These are phyloP conservation scores for Aureobasidium lini DNA, from an alignment of 2,329 filamentous ascomycete genomes.

Conservation along the genomic window DNA sequence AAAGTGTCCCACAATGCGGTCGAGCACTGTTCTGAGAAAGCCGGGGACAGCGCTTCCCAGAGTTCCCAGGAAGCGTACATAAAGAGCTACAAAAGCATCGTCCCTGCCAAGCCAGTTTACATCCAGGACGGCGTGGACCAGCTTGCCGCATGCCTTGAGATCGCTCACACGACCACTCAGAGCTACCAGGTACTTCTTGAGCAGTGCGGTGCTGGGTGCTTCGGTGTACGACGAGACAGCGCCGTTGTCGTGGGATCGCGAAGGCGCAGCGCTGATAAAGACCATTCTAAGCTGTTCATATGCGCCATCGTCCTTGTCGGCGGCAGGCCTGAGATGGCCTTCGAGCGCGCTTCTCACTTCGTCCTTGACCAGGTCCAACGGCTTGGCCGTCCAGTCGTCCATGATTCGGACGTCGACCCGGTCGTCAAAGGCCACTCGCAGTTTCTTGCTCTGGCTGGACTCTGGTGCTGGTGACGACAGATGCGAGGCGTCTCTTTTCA, in stretches of 20 bases:
- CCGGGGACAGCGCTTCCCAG: slow-evolving; percentile 76
- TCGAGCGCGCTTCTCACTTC: slow-evolving; percentile 49
- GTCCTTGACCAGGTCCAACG: slow-evolving; percentile 50
- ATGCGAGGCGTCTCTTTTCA: slow-evolving; percentile 31
- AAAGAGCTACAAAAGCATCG: slow-evolving; percentile 50
- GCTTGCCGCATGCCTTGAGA: slow-evolving; percentile 49
- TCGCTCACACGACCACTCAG: slow-evolving; percentile 49
- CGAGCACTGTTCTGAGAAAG: slow-evolving; percentile 66
- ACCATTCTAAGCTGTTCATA: slow-evolving; percentile 51
- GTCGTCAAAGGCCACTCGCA: slow-evolving; percentile 42
- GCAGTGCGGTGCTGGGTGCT: slow-evolving; percentile 43
- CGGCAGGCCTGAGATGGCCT: slow-evolving; percentile 28
- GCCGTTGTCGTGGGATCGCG: slow-evolving; percentile 20
- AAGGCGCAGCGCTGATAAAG: slow-evolving; percentile 41
- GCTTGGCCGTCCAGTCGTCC: slow-evolving; percentile 44
- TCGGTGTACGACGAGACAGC: slow-evolving; percentile 24
- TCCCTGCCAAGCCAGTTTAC: slow-evolving; percentile 57
- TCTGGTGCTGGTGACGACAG: slow-evolving; percentile 28
- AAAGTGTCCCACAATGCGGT: slow-evolving; percentile 76
- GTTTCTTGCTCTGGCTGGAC: slow-evolving; percentile 34
- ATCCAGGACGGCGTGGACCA: slow-evolving; percentile 51
- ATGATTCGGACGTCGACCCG: slow-evolving; percentile 40
- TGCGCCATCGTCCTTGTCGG: slow-evolving; percentile 45
- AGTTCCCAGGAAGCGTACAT: slow-evolving; percentile 49
- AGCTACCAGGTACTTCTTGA: slow-evolving; percentile 54